Evolutionary conservation across 1,139 yeast species (phyloP), one percentile per base, ranked within the genome.

Genomic region (Zygosaccharomyces pseudobailii): DNA sequence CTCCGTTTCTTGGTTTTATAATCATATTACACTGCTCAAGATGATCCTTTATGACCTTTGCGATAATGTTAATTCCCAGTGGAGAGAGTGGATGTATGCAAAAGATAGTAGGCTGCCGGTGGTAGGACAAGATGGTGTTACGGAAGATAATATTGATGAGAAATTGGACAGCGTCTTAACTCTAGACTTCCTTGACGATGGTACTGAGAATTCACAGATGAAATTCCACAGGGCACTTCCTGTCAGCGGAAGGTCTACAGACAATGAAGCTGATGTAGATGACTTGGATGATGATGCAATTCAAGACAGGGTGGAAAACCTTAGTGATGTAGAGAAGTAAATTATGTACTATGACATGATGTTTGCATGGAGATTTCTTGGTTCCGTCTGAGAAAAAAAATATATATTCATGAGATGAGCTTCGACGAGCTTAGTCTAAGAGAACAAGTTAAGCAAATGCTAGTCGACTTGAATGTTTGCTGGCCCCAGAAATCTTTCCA

Each of bases 391-490:
- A 22, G 17, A 22, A 35, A 21, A 35, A 35, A 35, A 22, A 23
- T 22, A 36, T 22, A 24, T 24, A 19, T 38, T 32, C 24, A 38
- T 38, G 31, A 47, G 47, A 27, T 34, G 38, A 7, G 42, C 43
- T 10, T 46, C 46, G 27, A 39, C 47, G 10, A 27, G 20, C n/a
- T 13, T 27, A 38, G 21, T 21, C 20, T 30, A 17, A 38, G 23
- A n/a, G 8, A 27, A 17, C 21, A 21, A 27, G 13, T 33, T 28
- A 43, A n/a, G 43, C 27, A 38, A 21, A 75, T 78, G 82, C 70
- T 74, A 52, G 83, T 80, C 54, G 97, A 89, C 68, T 72, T 89
- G 53, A 89, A 89, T 63, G 82, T 89, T 4, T 80, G 82, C 20
- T 89, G 95, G 92, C 95, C 96, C 0, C 78, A 74, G 45, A 62